These are phyloP conservation scores for Pseudocercospora eumusae DNA, from an alignment of 2,329 filamentous ascomycete species.

Conservation along the genomic window DNA sequence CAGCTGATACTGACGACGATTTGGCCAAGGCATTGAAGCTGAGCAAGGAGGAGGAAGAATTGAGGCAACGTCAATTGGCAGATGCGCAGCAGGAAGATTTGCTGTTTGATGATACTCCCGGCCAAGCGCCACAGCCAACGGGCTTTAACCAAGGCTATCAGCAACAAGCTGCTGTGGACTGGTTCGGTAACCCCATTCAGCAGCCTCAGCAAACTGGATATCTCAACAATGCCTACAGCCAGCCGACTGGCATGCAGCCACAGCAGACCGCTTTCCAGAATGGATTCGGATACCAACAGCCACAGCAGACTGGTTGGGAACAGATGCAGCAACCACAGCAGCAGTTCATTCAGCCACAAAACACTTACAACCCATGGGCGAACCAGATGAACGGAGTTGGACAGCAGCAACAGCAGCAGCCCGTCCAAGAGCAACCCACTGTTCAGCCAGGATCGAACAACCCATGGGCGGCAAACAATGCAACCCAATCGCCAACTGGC, in stretches of 20 bases:
- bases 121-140: constrained; percentile 69
- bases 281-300: constrained; percentile 60
- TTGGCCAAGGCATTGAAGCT: constrained; percentile 92
- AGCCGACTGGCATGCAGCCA: constrained; percentile 71
- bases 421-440: constrained; percentile 59
- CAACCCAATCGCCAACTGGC: constrained; percentile 65
- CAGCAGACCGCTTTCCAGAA: constrained; percentile 68
- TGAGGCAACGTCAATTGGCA: constrained; percentile 82
- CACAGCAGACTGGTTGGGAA: constrained; percentile 71
- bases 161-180: constrained; percentile 93
- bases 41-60: constrained; percentile 90
- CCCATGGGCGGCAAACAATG: constrained; percentile 72
- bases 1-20: constrained; percentile 71
- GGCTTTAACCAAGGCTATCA: constrained; percentile 97
- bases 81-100: constrained; percentile 74
- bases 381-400: constrained; percentile 58
- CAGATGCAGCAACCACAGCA: constrained; percentile 56
- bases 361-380: constrained; percentile 57
- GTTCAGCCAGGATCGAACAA: constrained; percentile 86
- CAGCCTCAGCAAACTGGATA: constrained; percentile 65
- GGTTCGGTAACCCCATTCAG: constrained; percentile 87
- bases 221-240: constrained; percentile 68
- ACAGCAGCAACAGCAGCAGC: constrained; percentile 55
- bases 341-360: constrained; percentile 58
- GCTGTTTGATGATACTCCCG: constrained; percentile 79